Base-by-base conservation (phyloP, 2,329 filamentous ascomycete genomes). In the Lojkania enalia region DNA sequence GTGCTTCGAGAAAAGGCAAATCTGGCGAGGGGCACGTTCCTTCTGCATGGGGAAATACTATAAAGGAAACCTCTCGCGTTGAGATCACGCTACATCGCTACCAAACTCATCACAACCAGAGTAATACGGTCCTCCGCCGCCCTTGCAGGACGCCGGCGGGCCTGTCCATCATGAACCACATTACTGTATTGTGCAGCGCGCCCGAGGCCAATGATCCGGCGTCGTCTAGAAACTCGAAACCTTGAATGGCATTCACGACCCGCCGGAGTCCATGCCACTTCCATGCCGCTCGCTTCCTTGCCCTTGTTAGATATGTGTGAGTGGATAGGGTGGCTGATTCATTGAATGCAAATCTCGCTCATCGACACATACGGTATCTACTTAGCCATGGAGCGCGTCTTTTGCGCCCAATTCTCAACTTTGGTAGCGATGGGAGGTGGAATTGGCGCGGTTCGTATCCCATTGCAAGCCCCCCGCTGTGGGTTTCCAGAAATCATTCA, bases 31-130 rank as follows among this genome's bases (percentile, higher is more conserved):
- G 7, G 51, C 55, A 54, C 54, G 54, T 51, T 56, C 47, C 45
- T 48, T 48, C 50, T 58, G 57, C 60, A 55, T 63, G 52, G 55
- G 58, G 52, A 49, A 45, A 37, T 55, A 60, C 55, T 61, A 45
- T 60, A 64, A 40, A 52, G 55, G 55, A 57, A 58, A 57, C 49
- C 42, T 25, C 30, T 30, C 39, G 37, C 46, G 45, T 44, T 43
- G 51, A 39, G 19, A 51, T 58, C 46, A 57, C 54, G 48, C 55
- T 50, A 53, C 48, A 48, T 60, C 60, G 58, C 57, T 64, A 62
- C 63, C 61, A 56, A 41, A 55, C 30, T 38, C 51, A 49, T n/a
- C 33, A 46, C 52, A 51, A 50, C 50, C 54, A 52, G 54, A 49
- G 61, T 60, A 57, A 49, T 55, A 59, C 61, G 54, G 48, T 48